Base-by-base conservation (phyloP, 2,329 filamentous ascomycete genomes). In the Fusarium sp. region DNA sequence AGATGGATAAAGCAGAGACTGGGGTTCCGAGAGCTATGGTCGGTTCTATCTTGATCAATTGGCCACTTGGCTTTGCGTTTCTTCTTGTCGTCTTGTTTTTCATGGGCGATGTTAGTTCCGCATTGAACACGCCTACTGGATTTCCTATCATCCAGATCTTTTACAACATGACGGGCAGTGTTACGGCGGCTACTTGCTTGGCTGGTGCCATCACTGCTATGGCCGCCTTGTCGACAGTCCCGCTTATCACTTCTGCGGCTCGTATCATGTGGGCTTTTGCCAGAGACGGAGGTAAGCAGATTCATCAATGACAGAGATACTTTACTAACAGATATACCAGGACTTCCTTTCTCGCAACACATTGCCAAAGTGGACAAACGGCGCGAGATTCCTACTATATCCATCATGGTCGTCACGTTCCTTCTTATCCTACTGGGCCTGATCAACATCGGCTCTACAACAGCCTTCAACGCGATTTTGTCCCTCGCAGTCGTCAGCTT, bases 391-490 rank as follows among this genome's bases (percentile, higher is more conserved):
- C 70, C 71, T 0, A 68, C 69, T 0, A 6, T 66, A 5, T 66
- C 70, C 8, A 62, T 73, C 1, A 1, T 63, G 0, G 25, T 55
- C 0, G 59, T 61, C 2, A 67, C 55, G 1, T 47, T 63, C 7
- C 14, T 72, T 1, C 44, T 72, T 12, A 68, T 72, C 45, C 38
- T 73, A 2, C 43, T 73, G 1, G 66, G 71, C 8, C 71, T 73
- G 6, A 69, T 73, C 57, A 73, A 73, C 20, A 72, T 73, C 5
- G 71, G 69, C 6, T 73, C 71, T 1, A 72, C 71, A 1, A 73
- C 71, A 1, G 71, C 71, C 4, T 70, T 73, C 50, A 73, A 72
- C 20, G 71, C 71, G 1, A 58, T 73, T 3, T 52, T 73, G 1
- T 73, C 70, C 1, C 45, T 73, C 2, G 59, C 71, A 3, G 59